Conservation (phyloP, 208 protist species). For the Crithidia acanthocephali region DNA sequence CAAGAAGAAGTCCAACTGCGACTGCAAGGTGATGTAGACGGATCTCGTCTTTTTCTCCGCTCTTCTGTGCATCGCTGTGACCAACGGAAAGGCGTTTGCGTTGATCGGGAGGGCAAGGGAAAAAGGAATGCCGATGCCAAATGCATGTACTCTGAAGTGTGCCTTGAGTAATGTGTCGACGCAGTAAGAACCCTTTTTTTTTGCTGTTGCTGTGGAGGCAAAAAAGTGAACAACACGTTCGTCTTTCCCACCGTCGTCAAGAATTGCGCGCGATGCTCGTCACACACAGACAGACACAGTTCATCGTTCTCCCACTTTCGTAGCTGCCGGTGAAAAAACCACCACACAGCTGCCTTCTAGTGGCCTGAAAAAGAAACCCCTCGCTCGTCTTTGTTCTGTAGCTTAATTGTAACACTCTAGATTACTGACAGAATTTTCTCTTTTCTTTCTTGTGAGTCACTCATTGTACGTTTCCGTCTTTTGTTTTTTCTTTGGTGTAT, state of each 20-base stretch:
- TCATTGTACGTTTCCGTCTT: background rate
- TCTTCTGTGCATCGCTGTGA: too few species aligned
- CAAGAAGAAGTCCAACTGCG: conserved; percentile 52
- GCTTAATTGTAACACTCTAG: background rate
- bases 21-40: conserved; percentile 62
- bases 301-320: too few species aligned
- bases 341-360: too few species aligned
- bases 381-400: background rate
- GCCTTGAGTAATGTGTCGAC: too few species aligned
- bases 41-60: background rate
- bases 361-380: background rate
- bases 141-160: background rate
- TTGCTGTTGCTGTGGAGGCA: too few species aligned
- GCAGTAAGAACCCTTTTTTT: too few species aligned
- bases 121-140: background rate
- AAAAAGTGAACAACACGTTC: too few species aligned
- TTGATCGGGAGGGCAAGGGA: background rate
- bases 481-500: background rate
- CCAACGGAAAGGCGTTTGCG: too few species aligned
- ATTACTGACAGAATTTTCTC: background rate
- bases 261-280: too few species aligned
- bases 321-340: too few species aligned
- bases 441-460: background rate
- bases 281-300: too few species aligned
- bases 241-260: too few species aligned